Conservation (phyloP, 2,329 filamentous ascomycete genomes). For the Amesomyces nigricolor region DNA sequence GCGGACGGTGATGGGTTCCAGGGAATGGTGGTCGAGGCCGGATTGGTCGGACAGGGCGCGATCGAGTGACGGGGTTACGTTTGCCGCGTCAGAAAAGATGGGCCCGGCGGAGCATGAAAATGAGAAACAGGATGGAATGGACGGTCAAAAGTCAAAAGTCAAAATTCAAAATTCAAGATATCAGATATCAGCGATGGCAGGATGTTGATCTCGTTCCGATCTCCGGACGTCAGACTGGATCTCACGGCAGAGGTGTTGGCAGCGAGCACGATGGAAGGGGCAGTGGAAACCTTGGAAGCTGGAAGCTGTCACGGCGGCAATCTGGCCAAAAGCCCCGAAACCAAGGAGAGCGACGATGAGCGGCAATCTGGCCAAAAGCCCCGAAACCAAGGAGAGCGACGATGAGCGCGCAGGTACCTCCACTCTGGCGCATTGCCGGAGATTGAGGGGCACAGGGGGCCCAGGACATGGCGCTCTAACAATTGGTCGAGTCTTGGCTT, state of each 20-base stretch:
- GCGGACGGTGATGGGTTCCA: constrained; percentile 1
- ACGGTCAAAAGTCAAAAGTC: neutral
- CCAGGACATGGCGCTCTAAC: constrained; percentile 18
- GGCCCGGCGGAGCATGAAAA: constrained; percentile 1
- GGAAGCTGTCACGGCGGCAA: constrained; percentile 14
- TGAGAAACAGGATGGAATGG: constrained; percentile 14
- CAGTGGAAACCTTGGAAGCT: neutral
- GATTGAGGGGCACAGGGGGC: constrained; percentile 14
- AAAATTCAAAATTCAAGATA: no score
- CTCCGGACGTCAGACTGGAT: neutral
- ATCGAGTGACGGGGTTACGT: neutral
- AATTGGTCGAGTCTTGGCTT: constrained; percentile 5
- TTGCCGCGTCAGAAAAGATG: neutral
- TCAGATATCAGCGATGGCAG: no score
- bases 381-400: constrained; percentile 10
- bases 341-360: constrained; percentile 10
- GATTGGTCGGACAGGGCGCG: neutral
- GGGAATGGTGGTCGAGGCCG: neutral
- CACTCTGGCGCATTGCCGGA: constrained; percentile 14
- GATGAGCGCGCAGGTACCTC: constrained; percentile 18
- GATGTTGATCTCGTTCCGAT: neutral
- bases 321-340: constrained; percentile 23
- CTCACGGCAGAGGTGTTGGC: neutral
- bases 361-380: constrained; percentile 24
- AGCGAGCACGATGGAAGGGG: neutral